Conservation (phyloP, 441 rosid genomes). For the Manihot esculenta region DNA sequence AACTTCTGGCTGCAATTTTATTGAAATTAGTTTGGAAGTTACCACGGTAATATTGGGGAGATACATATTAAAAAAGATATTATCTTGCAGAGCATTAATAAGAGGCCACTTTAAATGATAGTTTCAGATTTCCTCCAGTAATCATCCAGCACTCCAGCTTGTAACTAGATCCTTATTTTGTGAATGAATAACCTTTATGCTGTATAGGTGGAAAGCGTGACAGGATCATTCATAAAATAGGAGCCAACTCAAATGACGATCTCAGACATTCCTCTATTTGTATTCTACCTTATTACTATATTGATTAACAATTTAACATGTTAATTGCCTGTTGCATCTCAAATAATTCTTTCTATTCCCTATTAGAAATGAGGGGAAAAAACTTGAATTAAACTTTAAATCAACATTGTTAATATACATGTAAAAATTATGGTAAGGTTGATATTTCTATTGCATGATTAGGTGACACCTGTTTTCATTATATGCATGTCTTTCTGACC, state of each 20-base stretch:
- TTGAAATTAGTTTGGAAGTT: slow-evolving; percentile 11
- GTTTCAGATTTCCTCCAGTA: not conserved
- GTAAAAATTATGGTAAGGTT: not conserved
- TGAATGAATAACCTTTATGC: too few relatives aligned
- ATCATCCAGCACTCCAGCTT: slow-evolving; percentile 15
- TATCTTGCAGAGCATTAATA: not conserved
- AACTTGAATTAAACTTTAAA: not conserved
- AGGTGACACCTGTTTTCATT: slow-evolving; percentile 3
- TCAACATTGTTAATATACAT: slow-evolving; percentile 1
- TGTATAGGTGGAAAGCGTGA: not conserved
- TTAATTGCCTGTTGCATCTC: slow-evolving; percentile 1
- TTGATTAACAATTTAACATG: too few relatives aligned
- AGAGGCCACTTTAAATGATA: slow-evolving; percentile 13
- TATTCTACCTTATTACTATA: slow-evolving; percentile 11
- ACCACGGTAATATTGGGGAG: not conserved
- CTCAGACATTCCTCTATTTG: not conserved
- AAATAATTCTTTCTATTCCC: slow-evolving; percentile 10
- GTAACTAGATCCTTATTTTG: slow-evolving; percentile 1
- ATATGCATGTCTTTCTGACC: slow-evolving; percentile 11
- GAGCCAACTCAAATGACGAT: slow-evolving; percentile 10
- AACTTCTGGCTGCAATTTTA: slow-evolving; percentile 1
- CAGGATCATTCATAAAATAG: not conserved
- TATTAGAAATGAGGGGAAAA: slow-evolving; percentile 1
- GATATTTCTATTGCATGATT: not conserved
- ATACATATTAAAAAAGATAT: not conserved